Percentiles rank a stretch among this genome's conserved stretches.
phyloP scores from a whole-genome alignment of 805 yeast genomes.

The Kodamaea kaohsiungensis region DNA sequence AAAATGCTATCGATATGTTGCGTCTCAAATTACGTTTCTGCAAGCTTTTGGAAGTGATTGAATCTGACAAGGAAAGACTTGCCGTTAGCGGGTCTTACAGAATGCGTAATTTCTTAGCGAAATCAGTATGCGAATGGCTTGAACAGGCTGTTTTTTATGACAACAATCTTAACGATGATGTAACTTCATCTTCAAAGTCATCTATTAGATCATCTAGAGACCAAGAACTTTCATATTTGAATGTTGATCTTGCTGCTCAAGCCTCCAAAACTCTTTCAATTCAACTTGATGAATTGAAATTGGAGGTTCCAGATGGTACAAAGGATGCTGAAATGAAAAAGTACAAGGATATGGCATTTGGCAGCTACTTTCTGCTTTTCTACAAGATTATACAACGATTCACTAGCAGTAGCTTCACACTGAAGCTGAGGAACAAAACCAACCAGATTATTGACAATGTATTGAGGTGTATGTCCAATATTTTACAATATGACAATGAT shows the following conservation, averaged over 20 bases:
- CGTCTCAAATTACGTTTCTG: slow-evolving; percentile 47
- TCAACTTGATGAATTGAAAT: slow-evolving; percentile 54
- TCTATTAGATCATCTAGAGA: slow-evolving; percentile 16
- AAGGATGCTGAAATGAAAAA: slow-evolving; percentile 53
- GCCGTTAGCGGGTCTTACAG: slow-evolving; percentile 48
- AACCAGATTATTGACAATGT: slow-evolving; percentile 61
- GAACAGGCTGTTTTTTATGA: slow-evolving; percentile 50
- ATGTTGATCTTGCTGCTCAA: slow-evolving; percentile 64
- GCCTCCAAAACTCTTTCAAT: slow-evolving; percentile 58
- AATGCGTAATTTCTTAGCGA: slow-evolving; percentile 49
- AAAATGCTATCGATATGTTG: slow-evolving; percentile 29
- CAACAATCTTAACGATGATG: slow-evolving; percentile 9
- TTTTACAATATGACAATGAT: slow-evolving; percentile 71
- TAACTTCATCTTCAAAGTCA: slow-evolving; percentile 4
- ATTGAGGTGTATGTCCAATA: slow-evolving; percentile 63
- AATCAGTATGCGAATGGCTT: slow-evolving; percentile 52
- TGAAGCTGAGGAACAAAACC: slow-evolving; percentile 51
- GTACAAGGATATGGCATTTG: slow-evolving; percentile 62
- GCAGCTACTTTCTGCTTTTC: slow-evolving; percentile 64
- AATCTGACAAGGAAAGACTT: slow-evolving; percentile 29
- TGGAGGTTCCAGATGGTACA: slow-evolving; percentile 60
- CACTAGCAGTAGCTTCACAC: slow-evolving; percentile 24
- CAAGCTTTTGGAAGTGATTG: slow-evolving; percentile 36
- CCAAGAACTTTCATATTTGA: slow-evolving; percentile 49
- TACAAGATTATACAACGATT: slow-evolving; percentile 54